phyloP scores from a whole-genome alignment of 257 asterid genomes.

The Coffea canephora region DNA sequence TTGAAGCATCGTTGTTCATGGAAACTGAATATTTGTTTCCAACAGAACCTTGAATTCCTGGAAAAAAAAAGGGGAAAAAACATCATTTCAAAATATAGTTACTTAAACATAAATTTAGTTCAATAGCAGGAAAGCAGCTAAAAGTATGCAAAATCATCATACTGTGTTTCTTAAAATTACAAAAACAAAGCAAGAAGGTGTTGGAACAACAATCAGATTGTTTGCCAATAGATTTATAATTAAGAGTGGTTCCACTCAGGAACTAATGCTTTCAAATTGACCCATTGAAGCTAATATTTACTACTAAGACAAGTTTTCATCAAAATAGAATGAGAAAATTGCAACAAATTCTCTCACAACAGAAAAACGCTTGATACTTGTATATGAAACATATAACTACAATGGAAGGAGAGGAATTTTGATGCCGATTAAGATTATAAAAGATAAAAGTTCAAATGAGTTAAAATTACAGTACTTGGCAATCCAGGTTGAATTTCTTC shows the following conservation, averaged over 20 bases:
- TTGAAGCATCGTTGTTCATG: constrained; percentile 22
- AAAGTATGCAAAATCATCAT: background rate
- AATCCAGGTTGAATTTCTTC: background rate
- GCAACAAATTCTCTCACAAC: background rate
- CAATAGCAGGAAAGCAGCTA: background rate
- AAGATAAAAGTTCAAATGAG: too few relatives aligned
- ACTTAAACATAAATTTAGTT: background rate
- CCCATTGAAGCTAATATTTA: too few relatives aligned
- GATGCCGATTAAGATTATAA: background rate
- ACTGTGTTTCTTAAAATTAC: background rate
- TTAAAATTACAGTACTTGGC: background rate
- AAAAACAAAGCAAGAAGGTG: constrained; percentile 1
- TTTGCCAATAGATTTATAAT: background rate
- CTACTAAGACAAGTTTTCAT: background rate
- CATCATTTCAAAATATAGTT: background rate
- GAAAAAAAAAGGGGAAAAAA: background rate
- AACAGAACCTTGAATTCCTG: constrained; percentile 34
- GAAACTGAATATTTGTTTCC: constrained; percentile 29
- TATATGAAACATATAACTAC: background rate
- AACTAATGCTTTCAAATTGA: too few relatives aligned
- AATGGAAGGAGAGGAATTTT: background rate
- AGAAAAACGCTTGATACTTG: background rate
- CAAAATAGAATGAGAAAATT: too few relatives aligned
- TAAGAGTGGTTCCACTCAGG: background rate
- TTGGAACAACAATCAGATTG: background rate